Conservation (phyloP, 2,329 filamentous ascomycete genomes). For the Apiospora sp. region DNA sequence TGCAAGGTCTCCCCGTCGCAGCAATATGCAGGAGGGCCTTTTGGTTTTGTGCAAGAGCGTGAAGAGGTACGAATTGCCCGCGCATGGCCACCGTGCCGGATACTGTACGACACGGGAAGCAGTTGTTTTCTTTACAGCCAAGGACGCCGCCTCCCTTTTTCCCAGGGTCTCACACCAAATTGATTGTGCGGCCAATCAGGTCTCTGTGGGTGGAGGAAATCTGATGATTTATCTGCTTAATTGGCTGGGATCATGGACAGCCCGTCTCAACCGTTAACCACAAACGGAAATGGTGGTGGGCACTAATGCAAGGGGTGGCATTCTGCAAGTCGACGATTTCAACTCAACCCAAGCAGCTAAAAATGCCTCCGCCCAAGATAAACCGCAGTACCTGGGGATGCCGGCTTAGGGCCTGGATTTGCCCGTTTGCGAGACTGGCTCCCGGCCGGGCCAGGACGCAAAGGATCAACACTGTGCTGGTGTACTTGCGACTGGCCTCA, state of each 20-base stretch:
- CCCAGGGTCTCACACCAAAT: constrained; percentile 12
- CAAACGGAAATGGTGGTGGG: constrained; percentile 7
- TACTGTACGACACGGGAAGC: neutral
- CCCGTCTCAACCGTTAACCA: constrained; percentile 9
- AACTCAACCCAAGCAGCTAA: neutral
- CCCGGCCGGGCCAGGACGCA: neutral
- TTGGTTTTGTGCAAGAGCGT: constrained; percentile 3
- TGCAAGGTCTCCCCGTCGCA: constrained; percentile 10
- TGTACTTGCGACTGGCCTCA: neutral
- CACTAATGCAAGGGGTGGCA: constrained; percentile 12
- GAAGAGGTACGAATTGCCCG: neutral
- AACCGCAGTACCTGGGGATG: neutral
- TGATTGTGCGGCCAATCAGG: neutral
- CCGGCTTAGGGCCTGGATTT: neutral
- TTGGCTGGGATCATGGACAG: neutral
- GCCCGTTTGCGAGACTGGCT: neutral
- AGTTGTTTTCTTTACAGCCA: neutral
- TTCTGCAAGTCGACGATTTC: neutral
- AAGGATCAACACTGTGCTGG: neutral
- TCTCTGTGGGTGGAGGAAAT: neutral
- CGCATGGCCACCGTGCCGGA: neutral
- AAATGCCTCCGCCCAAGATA: constrained; percentile 5
- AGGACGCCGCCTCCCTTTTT: constrained; percentile 2
- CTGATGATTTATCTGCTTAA: neutral
- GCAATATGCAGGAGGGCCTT: neutral